Evolutionary conservation across 2,329 filamentous ascomycete genomes (phyloP), one percentile per base, ranked within the genome.

Genomic region (Neofusicoccum ribis): DNA sequence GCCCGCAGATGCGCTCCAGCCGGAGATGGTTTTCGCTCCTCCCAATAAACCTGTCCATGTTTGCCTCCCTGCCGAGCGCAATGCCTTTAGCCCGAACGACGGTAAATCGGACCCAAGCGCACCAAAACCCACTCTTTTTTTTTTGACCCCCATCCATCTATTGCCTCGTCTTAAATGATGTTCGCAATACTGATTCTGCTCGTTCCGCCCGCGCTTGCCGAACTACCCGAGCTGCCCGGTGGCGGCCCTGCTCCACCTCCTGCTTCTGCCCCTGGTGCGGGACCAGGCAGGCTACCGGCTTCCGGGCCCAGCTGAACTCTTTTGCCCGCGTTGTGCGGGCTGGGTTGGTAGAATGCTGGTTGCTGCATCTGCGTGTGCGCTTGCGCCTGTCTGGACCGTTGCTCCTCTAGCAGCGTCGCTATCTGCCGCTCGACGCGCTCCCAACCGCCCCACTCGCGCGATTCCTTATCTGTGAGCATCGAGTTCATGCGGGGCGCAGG

Each of bases 381-480:
- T 31, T 64, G 66, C 14, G 54, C 31, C 39, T 65, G 67, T 17
- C 61, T 63, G 27, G 37, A 56, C 31, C 77, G 82, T 67, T 80
- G 78, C 63, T 84, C 81, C 11, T 76, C 82, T 70, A 82, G 76
- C 39, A 92, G 77, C 46, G 84, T 81, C 17, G 84, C 80, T 3
- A 91, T 80, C 23, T 86, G 82, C 63, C 84, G 82, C 71, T 95
- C 89, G 14, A 96, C 81, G 67, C 86, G 85, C 23, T 87, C 86
- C 93, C 93, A 97, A 2, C 91, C 91, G 60, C 88, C 88, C 91
- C 92, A 96, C 52, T 91, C 89, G 62, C 84, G 81, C 50, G 82
- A 80, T 69, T 89, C 86, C 11, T 85, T 83, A 27, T 83, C 83
- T 0, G 82, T 84, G 12, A 89, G 76, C 0, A 84, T 82, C 14